Conservation (phyloP, 768 basidiomycete genomes). For the Boletus rufocinnamomeus region DNA sequence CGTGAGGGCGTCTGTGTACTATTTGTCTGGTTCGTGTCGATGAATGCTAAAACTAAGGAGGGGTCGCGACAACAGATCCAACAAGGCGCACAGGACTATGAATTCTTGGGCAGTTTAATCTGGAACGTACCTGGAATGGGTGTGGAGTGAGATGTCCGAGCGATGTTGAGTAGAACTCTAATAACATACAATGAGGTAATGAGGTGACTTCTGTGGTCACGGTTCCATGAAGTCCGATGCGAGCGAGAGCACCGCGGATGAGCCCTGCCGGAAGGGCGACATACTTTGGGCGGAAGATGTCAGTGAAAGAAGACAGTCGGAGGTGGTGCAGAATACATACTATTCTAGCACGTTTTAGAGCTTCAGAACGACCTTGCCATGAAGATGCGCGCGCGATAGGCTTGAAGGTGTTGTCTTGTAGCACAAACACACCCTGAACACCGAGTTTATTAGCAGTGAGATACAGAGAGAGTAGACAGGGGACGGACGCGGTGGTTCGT, state of each 20-base stretch:
- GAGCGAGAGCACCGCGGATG: conserved; percentile 76
- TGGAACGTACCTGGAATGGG: conserved; percentile 70
- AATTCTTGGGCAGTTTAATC: conserved; percentile 71
- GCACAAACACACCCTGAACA: conserved; percentile 85
- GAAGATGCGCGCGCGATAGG: conserved; percentile 82
- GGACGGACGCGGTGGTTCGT: conserved; percentile 86
- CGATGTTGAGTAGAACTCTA: not conserved
- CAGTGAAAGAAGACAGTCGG: not conserved
- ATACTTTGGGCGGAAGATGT: conserved; percentile 50
- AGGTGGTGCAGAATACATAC: conserved; percentile 44
- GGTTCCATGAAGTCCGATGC: conserved; percentile 74
- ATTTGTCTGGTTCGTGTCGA: not conserved
- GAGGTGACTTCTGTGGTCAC: conserved; percentile 79
- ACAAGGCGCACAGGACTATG: conserved; percentile 10
- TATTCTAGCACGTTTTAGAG: conserved; percentile 67
- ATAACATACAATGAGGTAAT: conserved; percentile 78
- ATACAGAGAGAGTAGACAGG: not conserved
- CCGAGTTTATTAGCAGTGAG: not conserved
- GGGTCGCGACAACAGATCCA: not conserved
- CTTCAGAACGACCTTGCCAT: conserved; percentile 73
- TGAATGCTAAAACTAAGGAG: not conserved
- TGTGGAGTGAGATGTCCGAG: not conserved
- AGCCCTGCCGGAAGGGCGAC: conserved; percentile 81
- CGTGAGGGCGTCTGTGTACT: not conserved
- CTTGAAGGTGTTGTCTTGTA: conserved; percentile 90